Evolutionary conservation across 2,329 filamentous ascomycete genomes (phyloP).

Genomic region (Pseudogymnoascus sp.): DNA sequence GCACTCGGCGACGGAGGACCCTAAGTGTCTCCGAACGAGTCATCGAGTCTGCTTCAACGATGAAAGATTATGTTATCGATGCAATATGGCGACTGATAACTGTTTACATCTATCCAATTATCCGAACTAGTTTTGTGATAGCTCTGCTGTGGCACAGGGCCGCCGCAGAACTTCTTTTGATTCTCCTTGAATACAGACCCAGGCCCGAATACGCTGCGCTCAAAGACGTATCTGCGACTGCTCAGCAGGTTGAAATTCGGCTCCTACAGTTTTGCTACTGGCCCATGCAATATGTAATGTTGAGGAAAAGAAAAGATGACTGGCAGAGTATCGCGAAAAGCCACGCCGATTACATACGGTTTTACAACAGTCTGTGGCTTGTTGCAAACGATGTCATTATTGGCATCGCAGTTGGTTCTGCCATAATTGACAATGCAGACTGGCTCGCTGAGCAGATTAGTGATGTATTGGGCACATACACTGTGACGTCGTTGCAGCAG

Average conservation of each 20-base stretch:
- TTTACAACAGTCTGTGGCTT: constrained; percentile 98
- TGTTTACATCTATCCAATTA: constrained; percentile 68
- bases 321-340: constrained; percentile 95
- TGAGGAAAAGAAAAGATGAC: constrained; percentile 80
- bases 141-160: constrained; percentile 72
- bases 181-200: constrained; percentile 75
- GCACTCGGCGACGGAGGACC: constrained; percentile 69
- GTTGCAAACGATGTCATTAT: constrained; percentile 99
- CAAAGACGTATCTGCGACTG: constrained; percentile 92
- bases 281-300: constrained; percentile 90
- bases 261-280: constrained; percentile 98
- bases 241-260: constrained; percentile 94
- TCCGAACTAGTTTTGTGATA: constrained; percentile 66
- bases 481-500: constrained; percentile 75
- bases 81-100: constrained; percentile 63
- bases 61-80: constrained; percentile 66
- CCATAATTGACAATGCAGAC: constrained; percentile 88
- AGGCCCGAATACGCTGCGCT: constrained; percentile 72
- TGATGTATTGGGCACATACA: constrained; percentile 67
- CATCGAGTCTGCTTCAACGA: constrained; percentile 82
- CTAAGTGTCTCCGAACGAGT: constrained; percentile 91
- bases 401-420: constrained; percentile 89
- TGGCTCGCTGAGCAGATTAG: constrained; percentile 78
- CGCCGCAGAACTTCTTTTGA: constrained; percentile 68
- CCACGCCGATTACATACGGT: constrained; percentile 95